phyloP scores from a whole-genome alignment of 768 basidiomycete genomes.

The Hypholoma sublateritium region DNA sequence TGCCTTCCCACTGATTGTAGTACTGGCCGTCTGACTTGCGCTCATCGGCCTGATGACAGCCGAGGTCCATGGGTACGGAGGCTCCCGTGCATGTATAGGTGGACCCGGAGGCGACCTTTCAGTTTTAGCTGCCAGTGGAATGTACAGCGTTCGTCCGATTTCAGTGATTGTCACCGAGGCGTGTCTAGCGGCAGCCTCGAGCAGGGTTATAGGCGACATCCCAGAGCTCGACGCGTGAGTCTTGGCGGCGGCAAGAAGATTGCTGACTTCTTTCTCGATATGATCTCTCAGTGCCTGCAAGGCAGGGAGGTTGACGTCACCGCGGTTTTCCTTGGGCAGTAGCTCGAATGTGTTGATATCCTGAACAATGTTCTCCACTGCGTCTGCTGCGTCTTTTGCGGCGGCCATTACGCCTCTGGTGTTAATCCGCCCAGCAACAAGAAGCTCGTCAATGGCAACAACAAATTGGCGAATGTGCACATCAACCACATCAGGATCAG shows the following conservation, averaged over 20 bases:
- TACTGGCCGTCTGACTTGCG: not conserved
- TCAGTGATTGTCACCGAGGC: conserved; percentile 87
- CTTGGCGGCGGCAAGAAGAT: conserved; percentile 83
- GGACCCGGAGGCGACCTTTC: conserved; percentile 46
- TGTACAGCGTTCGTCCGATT: conserved; percentile 75
- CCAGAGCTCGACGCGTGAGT: conserved; percentile 92
- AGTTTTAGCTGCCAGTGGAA: conserved; percentile 72
- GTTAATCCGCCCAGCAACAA: conserved; percentile 80
- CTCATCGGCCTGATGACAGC: not conserved
- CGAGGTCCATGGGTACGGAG: conserved; percentile 10
- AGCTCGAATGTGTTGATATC: conserved; percentile 82
- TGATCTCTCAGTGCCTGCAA: conserved; percentile 69
- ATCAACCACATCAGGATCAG: conserved; percentile 86
- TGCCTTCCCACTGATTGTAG: not conserved
- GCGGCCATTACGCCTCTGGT: conserved; percentile 87
- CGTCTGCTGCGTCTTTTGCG: conserved; percentile 90
- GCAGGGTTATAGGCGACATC: conserved; percentile 88
- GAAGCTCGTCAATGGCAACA: conserved; percentile 81
- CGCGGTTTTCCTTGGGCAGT: conserved; percentile 50
- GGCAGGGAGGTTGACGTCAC: conserved; percentile 65
- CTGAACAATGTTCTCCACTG: conserved; percentile 83
- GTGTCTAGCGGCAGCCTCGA: conserved; percentile 96
- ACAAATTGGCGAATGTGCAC: conserved; percentile 91
- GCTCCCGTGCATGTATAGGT: conserved; percentile 30
- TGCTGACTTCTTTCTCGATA: conserved; percentile 82